Conservation (phyloP, 2,329 filamentous ascomycete species). For the Calonectria pauciramosa region DNA sequence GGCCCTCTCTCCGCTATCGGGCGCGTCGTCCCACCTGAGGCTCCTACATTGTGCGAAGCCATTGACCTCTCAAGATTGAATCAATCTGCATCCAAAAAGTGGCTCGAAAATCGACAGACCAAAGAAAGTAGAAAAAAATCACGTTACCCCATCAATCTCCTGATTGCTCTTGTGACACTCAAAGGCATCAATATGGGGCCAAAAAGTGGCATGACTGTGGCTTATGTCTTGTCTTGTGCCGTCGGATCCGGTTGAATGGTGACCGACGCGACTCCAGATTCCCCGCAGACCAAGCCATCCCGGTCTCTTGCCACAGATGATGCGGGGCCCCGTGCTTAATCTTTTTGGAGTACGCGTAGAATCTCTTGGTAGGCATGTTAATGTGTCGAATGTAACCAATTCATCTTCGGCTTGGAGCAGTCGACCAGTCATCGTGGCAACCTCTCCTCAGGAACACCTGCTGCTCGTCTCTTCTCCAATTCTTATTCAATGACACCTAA, state of each 20-base stretch:
- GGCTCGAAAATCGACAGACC: too few species aligned
- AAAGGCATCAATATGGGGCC: background rate
- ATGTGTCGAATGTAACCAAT: background rate
- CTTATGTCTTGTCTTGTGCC: background rate
- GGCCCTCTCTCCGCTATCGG: background rate
- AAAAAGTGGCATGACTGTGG: background rate
- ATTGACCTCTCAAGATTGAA: background rate
- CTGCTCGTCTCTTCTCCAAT: background rate
- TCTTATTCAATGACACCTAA: background rate
- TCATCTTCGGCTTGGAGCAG: background rate
- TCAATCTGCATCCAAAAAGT: background rate
- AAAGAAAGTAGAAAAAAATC: background rate
- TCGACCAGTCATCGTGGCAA: background rate
- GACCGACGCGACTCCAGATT: slow-evolving; percentile 8
- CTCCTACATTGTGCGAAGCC: background rate
- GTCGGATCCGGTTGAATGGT: slow-evolving; percentile 3
- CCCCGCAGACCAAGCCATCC: slow-evolving; percentile 20
- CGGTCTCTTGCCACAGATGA: background rate
- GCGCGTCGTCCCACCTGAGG: background rate
- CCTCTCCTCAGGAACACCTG: background rate
- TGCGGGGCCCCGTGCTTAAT: slow-evolving; percentile 20
- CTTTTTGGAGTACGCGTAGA: slow-evolving; percentile 1
- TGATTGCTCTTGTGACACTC: slow-evolving; percentile 6
- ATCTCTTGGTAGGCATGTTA: background rate
- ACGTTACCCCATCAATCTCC: background rate